Evolutionary conservation across 31 red algal species (phyloP).

Genomic region (Endocladia muricata): DNA sequence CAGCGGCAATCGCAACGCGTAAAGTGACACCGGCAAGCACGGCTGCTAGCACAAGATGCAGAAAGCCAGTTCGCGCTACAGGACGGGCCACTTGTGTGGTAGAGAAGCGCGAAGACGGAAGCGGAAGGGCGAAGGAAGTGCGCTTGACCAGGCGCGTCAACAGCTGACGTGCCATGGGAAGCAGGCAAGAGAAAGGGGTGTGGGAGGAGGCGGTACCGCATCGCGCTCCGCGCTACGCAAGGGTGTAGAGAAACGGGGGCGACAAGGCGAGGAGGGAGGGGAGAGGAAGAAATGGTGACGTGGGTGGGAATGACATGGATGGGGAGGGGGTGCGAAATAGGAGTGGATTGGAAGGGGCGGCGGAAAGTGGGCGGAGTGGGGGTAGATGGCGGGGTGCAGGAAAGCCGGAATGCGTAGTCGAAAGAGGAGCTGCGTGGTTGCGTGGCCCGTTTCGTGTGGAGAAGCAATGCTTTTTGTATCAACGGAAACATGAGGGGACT

Average conservation of each 20-base stretch:
- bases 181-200: background rate
- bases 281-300: background rate
- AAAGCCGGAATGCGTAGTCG: too few relatives aligned
- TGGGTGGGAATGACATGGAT: background rate
- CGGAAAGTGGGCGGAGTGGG: background rate
- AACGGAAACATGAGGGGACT: too few relatives aligned
- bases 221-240: too few relatives aligned
- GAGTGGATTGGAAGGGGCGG: background rate
- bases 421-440: too few relatives aligned
- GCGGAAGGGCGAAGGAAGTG: background rate
- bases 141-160: background rate
- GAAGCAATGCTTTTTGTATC: too few relatives aligned
- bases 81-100: background rate
- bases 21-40: too few relatives aligned
- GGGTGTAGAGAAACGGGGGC: background rate
- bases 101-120: background rate
- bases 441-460: too few relatives aligned
- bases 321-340: background rate
- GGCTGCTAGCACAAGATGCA: too few relatives aligned
- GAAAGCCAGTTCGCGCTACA: background rate
- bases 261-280: background rate
- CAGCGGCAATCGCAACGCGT: too few relatives aligned
- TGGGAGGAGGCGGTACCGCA: slow-evolving; percentile 3
- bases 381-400: too few relatives aligned
- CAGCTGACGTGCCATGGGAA: background rate